A percentile compares a stretch with the other conserved stretches of the same genome.
Conservation (phyloP, 345 rosid species). For the Combretum micranthum region DNA sequence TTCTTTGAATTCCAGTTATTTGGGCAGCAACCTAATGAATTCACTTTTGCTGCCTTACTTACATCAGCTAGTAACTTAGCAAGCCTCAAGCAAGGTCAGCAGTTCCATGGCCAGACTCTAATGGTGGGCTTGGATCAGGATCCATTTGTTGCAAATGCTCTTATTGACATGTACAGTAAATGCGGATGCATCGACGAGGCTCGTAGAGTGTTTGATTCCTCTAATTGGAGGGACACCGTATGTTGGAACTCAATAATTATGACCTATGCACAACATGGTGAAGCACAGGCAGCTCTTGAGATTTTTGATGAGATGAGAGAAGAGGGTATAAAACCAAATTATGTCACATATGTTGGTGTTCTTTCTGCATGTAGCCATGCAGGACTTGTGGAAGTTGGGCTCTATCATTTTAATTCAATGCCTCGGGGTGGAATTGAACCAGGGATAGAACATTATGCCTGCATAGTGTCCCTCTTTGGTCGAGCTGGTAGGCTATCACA, state of each 20-base stretch:
- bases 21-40: conserved; percentile 41
- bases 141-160: conserved; percentile 47
- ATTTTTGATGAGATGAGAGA: conserved; percentile 45
- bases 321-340: conserved; percentile 55
- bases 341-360: conserved; percentile 57
- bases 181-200: conserved; percentile 67
- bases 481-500: conserved; percentile 52
- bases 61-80: conserved; percentile 61
- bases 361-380: conserved; percentile 78
- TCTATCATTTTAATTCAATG: conserved; percentile 44
- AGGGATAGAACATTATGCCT: conserved; percentile 63
- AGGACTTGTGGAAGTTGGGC: conserved; percentile 58
- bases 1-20: conserved; percentile 41
- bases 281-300: conserved; percentile 46
- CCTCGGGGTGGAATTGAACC: conserved; percentile 44
- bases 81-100: conserved; percentile 56
- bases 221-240: conserved; percentile 34
- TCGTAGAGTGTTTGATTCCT: conserved; percentile 31
- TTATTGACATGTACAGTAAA: conserved; percentile 74
- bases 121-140: conserved; percentile 40
- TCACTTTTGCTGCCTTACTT: conserved; percentile 55
- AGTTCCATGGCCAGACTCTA: conserved; percentile 49
- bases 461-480: conserved; percentile 58
- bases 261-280: conserved; percentile 64
- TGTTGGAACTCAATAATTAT: conserved; percentile 78